Evolutionary conservation across 129 eudicot species (phyloP).

Genomic region (Saposhnikovia divaricata): DNA sequence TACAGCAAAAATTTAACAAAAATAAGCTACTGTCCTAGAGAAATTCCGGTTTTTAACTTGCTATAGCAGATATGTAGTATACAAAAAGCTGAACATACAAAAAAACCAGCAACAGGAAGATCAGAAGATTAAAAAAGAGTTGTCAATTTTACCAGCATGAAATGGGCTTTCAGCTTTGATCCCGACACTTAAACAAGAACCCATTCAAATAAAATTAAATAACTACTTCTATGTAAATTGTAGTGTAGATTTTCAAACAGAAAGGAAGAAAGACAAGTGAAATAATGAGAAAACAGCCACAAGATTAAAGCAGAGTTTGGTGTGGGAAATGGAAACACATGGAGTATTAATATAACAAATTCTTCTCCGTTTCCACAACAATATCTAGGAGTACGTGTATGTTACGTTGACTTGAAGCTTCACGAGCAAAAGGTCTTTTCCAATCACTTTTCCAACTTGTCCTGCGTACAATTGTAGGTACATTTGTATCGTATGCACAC

Average conservation of each 20-base stretch:
- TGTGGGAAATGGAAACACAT: no score
- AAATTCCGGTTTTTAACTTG: not conserved
- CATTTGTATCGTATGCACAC: no score
- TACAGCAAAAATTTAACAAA: not conserved
- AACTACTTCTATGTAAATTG: no score
- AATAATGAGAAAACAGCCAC: not conserved
- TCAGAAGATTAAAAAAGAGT: not conserved
- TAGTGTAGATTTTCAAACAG: not conserved
- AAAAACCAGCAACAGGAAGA: not conserved
- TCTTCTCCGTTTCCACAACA: no score
- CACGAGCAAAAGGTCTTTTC: not conserved
- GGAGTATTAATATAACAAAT: no score
- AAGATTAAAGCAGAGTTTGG: not conserved
- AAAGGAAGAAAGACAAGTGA: not conserved
- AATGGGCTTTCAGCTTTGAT: constrained; percentile 35
- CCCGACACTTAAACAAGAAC: constrained; percentile 35
- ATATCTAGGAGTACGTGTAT: not conserved
- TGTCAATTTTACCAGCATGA: constrained; percentile 21
- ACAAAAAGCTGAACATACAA: not conserved
- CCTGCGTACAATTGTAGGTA: not conserved
- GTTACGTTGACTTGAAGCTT: not conserved
- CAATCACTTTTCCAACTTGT: not conserved
- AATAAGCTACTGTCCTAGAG: not conserved
- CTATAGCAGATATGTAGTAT: not conserved
- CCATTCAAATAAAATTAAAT: constrained; percentile 17